Base-by-base conservation (phyloP, 352 stramenopile genomes). In the Globisporangium middletonii region DNA sequence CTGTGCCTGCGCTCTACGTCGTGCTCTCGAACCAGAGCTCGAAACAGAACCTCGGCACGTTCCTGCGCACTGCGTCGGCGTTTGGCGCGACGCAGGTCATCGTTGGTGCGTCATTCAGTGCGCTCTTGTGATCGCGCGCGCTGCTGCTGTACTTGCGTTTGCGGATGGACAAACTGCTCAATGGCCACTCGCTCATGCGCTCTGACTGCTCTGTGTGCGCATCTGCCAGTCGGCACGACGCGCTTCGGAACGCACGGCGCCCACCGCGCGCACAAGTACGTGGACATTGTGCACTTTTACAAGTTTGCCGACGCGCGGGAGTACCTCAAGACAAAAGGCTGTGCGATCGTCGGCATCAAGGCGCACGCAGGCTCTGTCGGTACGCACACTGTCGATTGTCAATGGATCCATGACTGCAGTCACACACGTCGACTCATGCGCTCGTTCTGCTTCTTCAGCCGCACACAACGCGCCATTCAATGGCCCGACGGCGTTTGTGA, bases 221-320 rank as follows among this genome's bases (percentile, higher is more conserved):
- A 13, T 9, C 5, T 33, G n/a, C 44, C 60, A 92, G 82, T 92
- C 16, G 82, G 82, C 13, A 87, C 76, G 28, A 67, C 82, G 55
- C 79, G 82, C n/a, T 92, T 88, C 57, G 79, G 79, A 16, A 92
- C 82, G 43, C 79, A 90, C 55, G 82, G 82, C 54, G 79, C 77
- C 0, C 82, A 92, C 42, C 77, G 79, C 45, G 82, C 82, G 37
- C 82, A 92, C 50, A 92, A 92, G 66, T 90, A 89, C 57, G 79
- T 92, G 45, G 71, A 89, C 18, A 65, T 89, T 6, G 71, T 88
- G 49, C 77, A 88, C 15, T 77, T 90, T 27, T 86, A 89, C 67
- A 73, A 85, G 50, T 88, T 85, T 54, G 55, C 51, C 15, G 76
- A 88, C n/a, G 82, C 77, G 48, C 65, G 58, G 9, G 63, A 59